phyloP scores from a whole-genome alignment of 495 filamentous ascomycete species.

The Massariosphaeria phaeospora region DNA sequence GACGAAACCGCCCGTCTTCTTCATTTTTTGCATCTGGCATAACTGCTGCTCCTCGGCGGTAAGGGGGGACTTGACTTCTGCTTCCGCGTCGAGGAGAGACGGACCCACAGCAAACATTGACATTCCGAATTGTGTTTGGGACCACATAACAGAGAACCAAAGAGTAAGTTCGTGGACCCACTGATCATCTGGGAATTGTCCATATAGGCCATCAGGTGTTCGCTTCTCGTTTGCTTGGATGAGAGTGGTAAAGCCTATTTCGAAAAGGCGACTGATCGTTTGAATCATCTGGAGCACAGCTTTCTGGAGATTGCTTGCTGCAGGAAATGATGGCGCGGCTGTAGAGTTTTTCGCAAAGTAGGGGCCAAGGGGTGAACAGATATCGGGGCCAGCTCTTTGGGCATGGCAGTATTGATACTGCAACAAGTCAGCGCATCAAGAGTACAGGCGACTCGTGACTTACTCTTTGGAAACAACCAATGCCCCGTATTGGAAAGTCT shows the following conservation, averaged over 20 bases:
- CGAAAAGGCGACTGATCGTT: background rate
- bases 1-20: conserved; percentile 13
- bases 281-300: background rate
- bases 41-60: background rate
- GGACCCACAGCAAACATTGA: conserved; percentile 11
- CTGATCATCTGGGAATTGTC: conserved; percentile 6
- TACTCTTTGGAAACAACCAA: background rate
- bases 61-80: background rate
- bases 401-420: conserved; percentile 2
- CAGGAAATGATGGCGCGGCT: background rate
- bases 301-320: background rate
- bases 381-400: background rate
- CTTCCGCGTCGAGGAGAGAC: background rate
- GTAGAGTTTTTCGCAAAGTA: background rate
- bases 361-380: background rate
- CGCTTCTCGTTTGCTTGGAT: background rate
- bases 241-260: background rate
- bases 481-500: background rate
- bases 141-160: conserved; percentile 8
- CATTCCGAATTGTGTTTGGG: background rate
- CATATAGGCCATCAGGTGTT: background rate
- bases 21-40: conserved; percentile 8
- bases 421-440: background rate
- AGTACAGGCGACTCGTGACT: background rate
- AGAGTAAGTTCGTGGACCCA: conserved; percentile 8